A percentile compares a stretch with the other conserved stretches of the same genome.
Conservation (phyloP, 176 grass and related monocot species). For the Eragrostis nindensis region DNA sequence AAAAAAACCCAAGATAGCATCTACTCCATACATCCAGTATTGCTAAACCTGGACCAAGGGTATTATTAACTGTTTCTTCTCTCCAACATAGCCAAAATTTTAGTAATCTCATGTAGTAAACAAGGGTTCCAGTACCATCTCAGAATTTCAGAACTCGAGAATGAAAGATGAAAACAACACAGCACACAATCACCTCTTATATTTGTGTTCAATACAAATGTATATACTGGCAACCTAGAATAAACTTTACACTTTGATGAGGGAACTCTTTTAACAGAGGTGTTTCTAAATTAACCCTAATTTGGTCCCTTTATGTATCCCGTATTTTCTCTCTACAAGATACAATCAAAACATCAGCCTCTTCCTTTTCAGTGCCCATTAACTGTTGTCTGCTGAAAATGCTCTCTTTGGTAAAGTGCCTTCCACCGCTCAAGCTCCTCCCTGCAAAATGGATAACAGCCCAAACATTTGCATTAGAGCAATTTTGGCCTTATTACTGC, state of each 20-base stretch:
- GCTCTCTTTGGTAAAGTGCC: constrained; percentile 70
- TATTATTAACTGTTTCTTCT: neutral
- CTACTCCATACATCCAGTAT: neutral
- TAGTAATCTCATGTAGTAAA: neutral
- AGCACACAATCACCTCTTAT: constrained; percentile 15
- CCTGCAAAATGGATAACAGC: constrained; percentile 53
- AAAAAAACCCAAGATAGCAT: neutral
- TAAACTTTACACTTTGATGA: constrained; percentile 40
- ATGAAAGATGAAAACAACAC: constrained; percentile 11
- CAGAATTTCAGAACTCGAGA: constrained; percentile 12
- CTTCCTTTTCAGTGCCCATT: constrained; percentile 54
- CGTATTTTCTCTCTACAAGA: constrained; percentile 35
- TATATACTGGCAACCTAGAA: constrained; percentile 29
- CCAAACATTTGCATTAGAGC: constrained; percentile 12
- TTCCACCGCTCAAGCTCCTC: constrained; percentile 93
- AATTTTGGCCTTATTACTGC: neutral
- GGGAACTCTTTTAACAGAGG: constrained; percentile 30
- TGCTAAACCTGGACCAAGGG: neutral
- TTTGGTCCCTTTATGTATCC: constrained; percentile 33
- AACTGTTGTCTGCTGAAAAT: constrained; percentile 57
- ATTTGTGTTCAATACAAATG: constrained; percentile 31
- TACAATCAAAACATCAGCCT: constrained; percentile 43
- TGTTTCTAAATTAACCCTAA: constrained; percentile 52
- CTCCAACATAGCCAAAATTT: neutral
- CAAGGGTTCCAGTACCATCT: neutral